Percentiles rank a stretch among this genome's conserved stretches.
Evolutionary conservation across 768 basidiomycete genomes (phyloP).

Genomic region (Hygrophoropsis aurantiaca): DNA sequence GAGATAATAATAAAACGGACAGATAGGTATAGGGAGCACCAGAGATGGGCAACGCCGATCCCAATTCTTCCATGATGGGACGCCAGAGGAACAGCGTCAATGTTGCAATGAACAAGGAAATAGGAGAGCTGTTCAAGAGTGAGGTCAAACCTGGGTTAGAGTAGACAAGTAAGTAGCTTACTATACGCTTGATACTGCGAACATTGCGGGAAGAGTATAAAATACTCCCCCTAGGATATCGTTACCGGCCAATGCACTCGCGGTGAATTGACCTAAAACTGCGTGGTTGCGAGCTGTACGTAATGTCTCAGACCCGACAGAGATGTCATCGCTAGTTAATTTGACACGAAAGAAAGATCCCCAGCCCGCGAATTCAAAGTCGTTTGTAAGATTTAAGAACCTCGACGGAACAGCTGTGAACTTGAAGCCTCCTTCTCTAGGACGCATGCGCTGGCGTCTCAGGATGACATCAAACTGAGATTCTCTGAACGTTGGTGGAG

Average conservation of each 20-base stretch:
- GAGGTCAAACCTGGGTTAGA: not conserved
- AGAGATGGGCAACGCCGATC: slow-evolving; percentile 63
- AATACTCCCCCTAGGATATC: slow-evolving; percentile 68
- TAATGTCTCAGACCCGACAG: slow-evolving; percentile 31
- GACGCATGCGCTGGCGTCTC: slow-evolving; percentile 55
- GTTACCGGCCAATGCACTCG: slow-evolving; percentile 66
- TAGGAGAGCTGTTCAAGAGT: slow-evolving; percentile 51
- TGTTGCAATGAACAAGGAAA: slow-evolving; percentile 64
- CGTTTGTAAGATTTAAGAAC: slow-evolving; percentile 58
- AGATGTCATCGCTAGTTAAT: slow-evolving; percentile 43
- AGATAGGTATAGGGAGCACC: slow-evolving; percentile 74
- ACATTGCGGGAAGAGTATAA: slow-evolving; percentile 67
- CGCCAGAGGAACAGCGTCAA: slow-evolving; percentile 68
- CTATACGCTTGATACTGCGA: slow-evolving; percentile 63
- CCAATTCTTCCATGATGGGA: slow-evolving; percentile 73
- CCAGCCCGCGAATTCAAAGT: slow-evolving; percentile 77
- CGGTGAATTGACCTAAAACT: slow-evolving; percentile 61
- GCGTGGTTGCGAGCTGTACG: slow-evolving; percentile 30
- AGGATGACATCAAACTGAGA: slow-evolving; percentile 57
- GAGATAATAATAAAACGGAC: no score
- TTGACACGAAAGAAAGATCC: slow-evolving; percentile 50
- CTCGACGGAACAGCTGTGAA: slow-evolving; percentile 49
- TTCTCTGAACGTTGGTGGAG: slow-evolving; percentile 45
- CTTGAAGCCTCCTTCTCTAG: slow-evolving; percentile 42
- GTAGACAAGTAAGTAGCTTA: slow-evolving; percentile 30